Evolutionary conservation across 768 basidiomycete species (phyloP).

Genomic region (Epithele typhae): DNA sequence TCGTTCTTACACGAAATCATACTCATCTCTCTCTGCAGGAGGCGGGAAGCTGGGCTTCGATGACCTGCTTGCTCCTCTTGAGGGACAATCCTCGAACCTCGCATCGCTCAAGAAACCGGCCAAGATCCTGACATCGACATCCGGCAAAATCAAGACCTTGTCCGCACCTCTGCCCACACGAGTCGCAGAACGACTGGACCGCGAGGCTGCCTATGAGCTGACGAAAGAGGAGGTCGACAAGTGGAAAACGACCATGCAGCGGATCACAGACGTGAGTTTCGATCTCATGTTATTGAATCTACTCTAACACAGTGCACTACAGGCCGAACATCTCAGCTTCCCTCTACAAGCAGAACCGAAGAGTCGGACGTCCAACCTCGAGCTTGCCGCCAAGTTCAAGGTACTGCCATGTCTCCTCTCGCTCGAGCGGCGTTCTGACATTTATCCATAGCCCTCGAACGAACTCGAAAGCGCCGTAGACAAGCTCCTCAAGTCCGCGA

Average conservation of each 20-base stretch:
- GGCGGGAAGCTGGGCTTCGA: constrained; percentile 55
- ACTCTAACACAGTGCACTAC: constrained; percentile 2
- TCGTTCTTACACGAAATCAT: not conserved
- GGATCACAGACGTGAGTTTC: constrained; percentile 74
- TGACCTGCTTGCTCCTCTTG: constrained; percentile 73
- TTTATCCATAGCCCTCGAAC: constrained; percentile 61
- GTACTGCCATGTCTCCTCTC: constrained; percentile 31
- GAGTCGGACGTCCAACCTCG: constrained; percentile 61
- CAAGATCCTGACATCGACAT: constrained; percentile 52
- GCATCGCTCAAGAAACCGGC: constrained; percentile 66
- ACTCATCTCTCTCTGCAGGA: constrained; percentile 29
- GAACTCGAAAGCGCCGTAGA: constrained; percentile 83
- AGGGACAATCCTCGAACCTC: constrained; percentile 53
- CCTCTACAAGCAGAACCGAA: constrained; percentile 66
- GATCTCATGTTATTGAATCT: not conserved
- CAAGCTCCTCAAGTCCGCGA: constrained; percentile 72
- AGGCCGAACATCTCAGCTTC: constrained; percentile 88
- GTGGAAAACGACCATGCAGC: constrained; percentile 90
- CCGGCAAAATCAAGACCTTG: constrained; percentile 56
- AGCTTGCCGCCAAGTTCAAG: constrained; percentile 82
- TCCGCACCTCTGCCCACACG: constrained; percentile 84
- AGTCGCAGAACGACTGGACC: constrained; percentile 84
- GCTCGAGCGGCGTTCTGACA: not conserved
- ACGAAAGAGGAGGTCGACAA: constrained; percentile 91
- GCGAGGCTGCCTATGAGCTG: constrained; percentile 91